Percentiles rank a stretch among this genome's conserved stretches.
Conservation (phyloP, 78 protist species). For the Cyanophora paradoxa region DNA sequence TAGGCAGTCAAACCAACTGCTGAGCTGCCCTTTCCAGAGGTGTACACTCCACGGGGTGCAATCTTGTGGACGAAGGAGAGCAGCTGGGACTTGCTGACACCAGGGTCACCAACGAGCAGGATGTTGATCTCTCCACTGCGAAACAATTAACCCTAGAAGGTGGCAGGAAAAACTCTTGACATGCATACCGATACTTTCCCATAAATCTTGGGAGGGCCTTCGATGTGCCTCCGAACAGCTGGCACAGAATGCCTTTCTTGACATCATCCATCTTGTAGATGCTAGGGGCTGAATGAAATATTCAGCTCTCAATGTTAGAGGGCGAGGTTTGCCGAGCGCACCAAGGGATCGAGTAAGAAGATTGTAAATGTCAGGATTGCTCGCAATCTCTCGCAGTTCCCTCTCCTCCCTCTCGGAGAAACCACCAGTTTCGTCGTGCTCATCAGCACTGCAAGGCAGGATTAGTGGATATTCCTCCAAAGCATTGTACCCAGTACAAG, state of each 20-base stretch:
- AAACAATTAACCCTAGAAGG: no score
- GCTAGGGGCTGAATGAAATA: constrained; percentile 95
- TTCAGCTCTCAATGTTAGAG: rapidly evolving
- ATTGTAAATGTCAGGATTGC: constrained; percentile 70
- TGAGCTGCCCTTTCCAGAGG: constrained; percentile 95
- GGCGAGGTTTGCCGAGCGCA: no score
- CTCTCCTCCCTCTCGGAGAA: no score
- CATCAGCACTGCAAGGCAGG: no score
- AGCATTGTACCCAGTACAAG: no score
- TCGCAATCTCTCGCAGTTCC: constrained; percentile 2
- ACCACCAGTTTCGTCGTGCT: no score
- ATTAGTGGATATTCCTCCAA: neutral
- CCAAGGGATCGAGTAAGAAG: constrained; percentile 62
- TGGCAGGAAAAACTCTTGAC: neutral
- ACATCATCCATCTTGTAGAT: constrained; percentile 93
- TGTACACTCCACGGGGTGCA: constrained; percentile 98
- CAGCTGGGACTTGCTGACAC: constrained; percentile 92
- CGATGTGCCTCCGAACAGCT: constrained; percentile 87
- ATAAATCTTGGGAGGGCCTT: constrained; percentile 25
- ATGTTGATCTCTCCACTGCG: constrained; percentile 91
- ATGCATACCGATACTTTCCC: neutral
- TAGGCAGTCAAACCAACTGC: constrained; percentile 99
- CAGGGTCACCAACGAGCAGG: constrained; percentile 98
- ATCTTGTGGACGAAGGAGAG: constrained; percentile 89
- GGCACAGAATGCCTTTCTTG: constrained; percentile 94